Base-by-base conservation (phyloP, 2,329 filamentous ascomycete species). In the Curvularia spicifera region DNA sequence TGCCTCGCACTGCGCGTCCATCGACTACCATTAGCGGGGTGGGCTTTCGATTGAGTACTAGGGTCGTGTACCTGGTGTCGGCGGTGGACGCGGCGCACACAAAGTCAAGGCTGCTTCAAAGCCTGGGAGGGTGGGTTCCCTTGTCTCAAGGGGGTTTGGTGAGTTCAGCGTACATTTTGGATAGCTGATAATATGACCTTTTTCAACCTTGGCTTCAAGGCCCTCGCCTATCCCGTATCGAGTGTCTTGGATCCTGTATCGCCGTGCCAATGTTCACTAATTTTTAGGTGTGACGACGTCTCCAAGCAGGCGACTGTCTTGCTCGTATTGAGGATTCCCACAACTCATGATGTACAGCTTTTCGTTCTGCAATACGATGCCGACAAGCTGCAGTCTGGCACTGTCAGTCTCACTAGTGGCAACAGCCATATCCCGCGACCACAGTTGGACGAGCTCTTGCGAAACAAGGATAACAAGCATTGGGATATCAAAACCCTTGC, bases 21-120 rank as follows among this genome's bases (percentile, higher is more conserved):
- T 54, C 58, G 28, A 51, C 58, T 60, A 51, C 58, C 58, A 39
- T 57, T 47, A 40, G 42, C 33, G 58, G 58, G 58, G 54, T 60
- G 51, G 47, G 58, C 40, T 53, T 57, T 44, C 37, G 54, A 44
- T 59, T 29, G n/a, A 26, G 22, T 57, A 40, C 29, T 55, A 33
- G 31, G 58, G 5, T 42, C 53, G 51, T 47, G 58, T 60, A 60
- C 58, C 58, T 43, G 29, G 58, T 60, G 53, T 52, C 15, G 35
- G 54, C 43, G 33, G 47, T 45, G 35, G 54, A 51, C 51, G 50
- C 46, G 56, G 49, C 33, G 44, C 35, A 50, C 33, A 49, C 49
- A 45, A 56, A 61, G 59, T 48, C 59, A 56, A 56, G 59, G 59
- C 59, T 61, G 52, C 59, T 61, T 53, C 26, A 49, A 59, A 61